These are phyloP conservation scores for Microdochium nivale DNA, from an alignment of 2,329 filamentous ascomycete species.

Conservation along the genomic window DNA sequence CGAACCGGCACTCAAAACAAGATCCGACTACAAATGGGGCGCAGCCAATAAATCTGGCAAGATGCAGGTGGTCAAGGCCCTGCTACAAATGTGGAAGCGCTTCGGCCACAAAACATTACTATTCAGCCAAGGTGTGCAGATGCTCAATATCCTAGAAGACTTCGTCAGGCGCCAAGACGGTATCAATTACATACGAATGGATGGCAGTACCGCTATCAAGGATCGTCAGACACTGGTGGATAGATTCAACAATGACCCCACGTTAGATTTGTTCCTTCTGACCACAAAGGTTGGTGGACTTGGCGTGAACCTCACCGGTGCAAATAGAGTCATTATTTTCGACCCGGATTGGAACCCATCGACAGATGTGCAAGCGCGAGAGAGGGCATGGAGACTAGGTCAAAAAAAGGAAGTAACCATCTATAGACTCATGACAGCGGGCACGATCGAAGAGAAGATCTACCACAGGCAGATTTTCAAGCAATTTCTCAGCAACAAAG, in stretches of 20 bases:
- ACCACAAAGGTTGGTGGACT: constrained; percentile 94
- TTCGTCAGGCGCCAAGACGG: constrained; percentile 62
- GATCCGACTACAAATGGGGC: constrained; percentile 68
- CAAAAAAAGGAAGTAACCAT: constrained; percentile 95
- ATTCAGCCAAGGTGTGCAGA: constrained; percentile 88
- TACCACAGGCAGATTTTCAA: constrained; percentile 99
- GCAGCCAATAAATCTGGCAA: constrained; percentile 77
- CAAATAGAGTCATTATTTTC: constrained; percentile 87
- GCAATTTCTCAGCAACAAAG: constrained; percentile 94
- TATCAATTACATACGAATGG: constrained; percentile 81
- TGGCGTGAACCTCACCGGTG: constrained; percentile 75
- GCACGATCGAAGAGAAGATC: constrained; percentile 98
- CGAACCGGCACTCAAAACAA: constrained; percentile 47
- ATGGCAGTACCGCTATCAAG: constrained; percentile 83
- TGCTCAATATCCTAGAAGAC: constrained; percentile 87
- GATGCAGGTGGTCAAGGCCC: constrained; percentile 85
- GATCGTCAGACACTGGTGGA: constrained; percentile 85
- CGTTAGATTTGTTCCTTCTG: constrained; percentile 80
- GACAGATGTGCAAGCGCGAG: constrained; percentile 88
- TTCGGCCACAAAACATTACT: constrained; percentile 88
- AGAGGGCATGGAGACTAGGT: constrained; percentile 90
- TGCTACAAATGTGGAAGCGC: constrained; percentile 82
- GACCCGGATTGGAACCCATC: constrained; percentile 99
- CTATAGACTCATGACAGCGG: constrained; percentile 94
- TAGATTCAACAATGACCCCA: constrained; percentile 75